A percentile compares a stretch with the other conserved stretches of the same genome.
Evolutionary conservation across 2,329 filamentous ascomycete species (phyloP).

Genomic region (Pseudogymnoascus sp.): DNA sequence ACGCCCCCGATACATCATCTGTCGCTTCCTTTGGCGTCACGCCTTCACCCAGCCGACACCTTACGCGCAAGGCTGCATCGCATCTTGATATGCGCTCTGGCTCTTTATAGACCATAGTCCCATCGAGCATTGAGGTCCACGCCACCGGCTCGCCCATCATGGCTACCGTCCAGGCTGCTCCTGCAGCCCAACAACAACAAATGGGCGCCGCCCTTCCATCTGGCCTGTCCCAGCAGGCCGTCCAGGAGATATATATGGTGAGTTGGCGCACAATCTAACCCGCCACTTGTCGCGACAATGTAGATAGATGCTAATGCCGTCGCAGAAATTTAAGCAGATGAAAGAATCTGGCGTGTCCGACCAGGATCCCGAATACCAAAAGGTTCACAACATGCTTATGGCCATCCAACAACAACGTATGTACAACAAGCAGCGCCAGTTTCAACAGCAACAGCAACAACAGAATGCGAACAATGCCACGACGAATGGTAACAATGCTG

Average conservation of each 20-base stretch:
- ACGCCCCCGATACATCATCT: constrained; percentile 14
- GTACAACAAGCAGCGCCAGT: constrained; percentile 33
- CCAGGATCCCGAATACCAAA: constrained; percentile 80
- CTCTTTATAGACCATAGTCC: constrained; percentile 16
- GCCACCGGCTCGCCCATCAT: constrained; percentile 40
- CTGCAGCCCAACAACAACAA: constrained; percentile 51
- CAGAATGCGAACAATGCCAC: constrained; percentile 46
- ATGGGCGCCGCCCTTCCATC: constrained; percentile 51
- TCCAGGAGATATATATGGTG: constrained; percentile 67
- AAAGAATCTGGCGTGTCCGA: constrained; percentile 73
- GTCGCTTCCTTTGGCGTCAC: constrained; percentile 15
- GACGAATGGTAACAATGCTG: constrained; percentile 49
- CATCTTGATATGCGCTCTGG: constrained; percentile 27
- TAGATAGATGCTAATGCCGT: constrained; percentile 23
- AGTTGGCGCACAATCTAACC: constrained; percentile 23
- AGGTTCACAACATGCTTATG: constrained; percentile 66
- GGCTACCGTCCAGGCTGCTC: constrained; percentile 71
- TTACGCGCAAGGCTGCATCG: constrained; percentile 28
- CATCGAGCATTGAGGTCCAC: constrained; percentile 13
- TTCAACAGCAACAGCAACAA: constrained; percentile 49
- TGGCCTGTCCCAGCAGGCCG: constrained; percentile 66
- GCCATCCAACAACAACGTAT: constrained; percentile 57
- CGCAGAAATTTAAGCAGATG: constrained; percentile 81
- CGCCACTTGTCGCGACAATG: constrained; percentile 13
- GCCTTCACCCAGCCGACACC: constrained; percentile 18